phyloP scores from a whole-genome alignment of 2,329 filamentous ascomycete genomes.

The Penicillium sp. region DNA sequence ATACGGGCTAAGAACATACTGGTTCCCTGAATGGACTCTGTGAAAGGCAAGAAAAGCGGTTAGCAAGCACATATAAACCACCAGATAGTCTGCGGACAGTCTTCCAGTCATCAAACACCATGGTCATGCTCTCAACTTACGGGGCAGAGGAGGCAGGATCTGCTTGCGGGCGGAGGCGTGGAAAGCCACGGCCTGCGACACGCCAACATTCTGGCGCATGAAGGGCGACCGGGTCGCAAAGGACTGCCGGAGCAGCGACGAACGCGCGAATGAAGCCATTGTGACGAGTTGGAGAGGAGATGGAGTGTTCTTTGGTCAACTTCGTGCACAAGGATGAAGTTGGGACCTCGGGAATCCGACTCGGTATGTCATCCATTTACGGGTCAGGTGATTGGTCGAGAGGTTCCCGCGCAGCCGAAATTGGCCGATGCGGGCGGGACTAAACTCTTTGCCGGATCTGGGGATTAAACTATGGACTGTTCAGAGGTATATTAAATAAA shows the following conservation, averaged over 20 bases:
- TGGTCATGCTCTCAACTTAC: conserved; percentile 55
- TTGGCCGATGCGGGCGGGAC: conserved; percentile 32
- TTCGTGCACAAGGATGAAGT: conserved; percentile 31
- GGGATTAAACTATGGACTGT: neutral
- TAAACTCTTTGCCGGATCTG: conserved; percentile 4
- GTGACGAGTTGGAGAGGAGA: conserved; percentile 21
- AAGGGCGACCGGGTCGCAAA: conserved; percentile 37
- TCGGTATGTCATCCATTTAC: conserved; percentile 43
- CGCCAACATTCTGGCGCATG: conserved; percentile 35
- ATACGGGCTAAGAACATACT: conserved; percentile 53
- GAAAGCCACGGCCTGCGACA: conserved; percentile 72
- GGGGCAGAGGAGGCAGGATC: conserved; percentile 81
- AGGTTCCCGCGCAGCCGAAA: conserved; percentile 40
- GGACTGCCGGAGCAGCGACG: conserved; percentile 38
- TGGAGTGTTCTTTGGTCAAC: conserved; percentile 17
- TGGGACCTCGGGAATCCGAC: conserved; percentile 39
- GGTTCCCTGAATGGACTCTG: conserved; percentile 74
- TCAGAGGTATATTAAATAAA: neutral
- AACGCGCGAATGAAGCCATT: conserved; percentile 46
- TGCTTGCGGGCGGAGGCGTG: conserved; percentile 75
- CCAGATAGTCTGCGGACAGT: neutral
- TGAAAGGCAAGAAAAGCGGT: conserved; percentile 29
- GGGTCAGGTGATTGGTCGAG: conserved; percentile 36
- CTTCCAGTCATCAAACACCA: neutral
- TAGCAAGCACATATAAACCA: conserved; percentile 39